Percentiles rank a stretch among this genome's conserved stretches.
Evolutionary conservation across 1,139 yeast species (phyloP).

Genomic region (Blastobotrys illinoisensis): DNA sequence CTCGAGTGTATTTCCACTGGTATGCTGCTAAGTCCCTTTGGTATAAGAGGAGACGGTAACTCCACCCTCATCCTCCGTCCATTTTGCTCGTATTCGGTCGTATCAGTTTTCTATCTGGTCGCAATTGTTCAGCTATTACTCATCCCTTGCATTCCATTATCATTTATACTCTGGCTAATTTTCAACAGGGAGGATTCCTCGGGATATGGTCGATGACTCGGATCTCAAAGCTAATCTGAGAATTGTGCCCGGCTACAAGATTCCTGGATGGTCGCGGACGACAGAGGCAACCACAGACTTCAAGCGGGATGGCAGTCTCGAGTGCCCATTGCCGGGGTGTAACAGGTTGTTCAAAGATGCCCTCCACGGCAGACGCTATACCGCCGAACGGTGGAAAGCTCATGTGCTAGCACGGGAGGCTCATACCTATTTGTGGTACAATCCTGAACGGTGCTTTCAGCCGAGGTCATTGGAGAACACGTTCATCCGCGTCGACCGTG

Average conservation of each 20-base stretch:
- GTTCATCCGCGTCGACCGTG: constrained; percentile 3
- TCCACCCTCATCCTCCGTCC: background rate
- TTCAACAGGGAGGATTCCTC: background rate
- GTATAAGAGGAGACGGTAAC: background rate
- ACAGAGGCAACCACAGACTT: constrained; percentile 2
- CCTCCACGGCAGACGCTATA: constrained; percentile 4
- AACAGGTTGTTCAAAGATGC: constrained; percentile 1
- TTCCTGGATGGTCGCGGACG: constrained; percentile 5
- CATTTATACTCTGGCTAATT: background rate
- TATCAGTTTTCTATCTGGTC: too few species aligned
- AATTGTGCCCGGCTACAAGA: background rate
- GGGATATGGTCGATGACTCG: background rate
- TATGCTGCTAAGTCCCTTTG: background rate
- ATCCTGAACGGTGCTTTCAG: constrained; percentile 2
- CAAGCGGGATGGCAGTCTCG: constrained; percentile 1
- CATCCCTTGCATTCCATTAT: too few species aligned
- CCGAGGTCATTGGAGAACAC: constrained; percentile 4
- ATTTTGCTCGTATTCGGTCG: too few species aligned
- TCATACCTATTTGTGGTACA: constrained; percentile 5
- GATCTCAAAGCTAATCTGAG: background rate
- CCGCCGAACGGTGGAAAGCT: constrained; percentile 5
- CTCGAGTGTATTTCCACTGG: background rate
- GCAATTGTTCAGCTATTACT: too few species aligned
- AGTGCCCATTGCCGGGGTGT: constrained; percentile 9
- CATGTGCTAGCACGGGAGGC: constrained; percentile 2